A percentile compares a stretch with the other conserved stretches of the same genome.
Conservation (phyloP, 2,329 filamentous ascomycete species). For the Tolypocladium album region DNA sequence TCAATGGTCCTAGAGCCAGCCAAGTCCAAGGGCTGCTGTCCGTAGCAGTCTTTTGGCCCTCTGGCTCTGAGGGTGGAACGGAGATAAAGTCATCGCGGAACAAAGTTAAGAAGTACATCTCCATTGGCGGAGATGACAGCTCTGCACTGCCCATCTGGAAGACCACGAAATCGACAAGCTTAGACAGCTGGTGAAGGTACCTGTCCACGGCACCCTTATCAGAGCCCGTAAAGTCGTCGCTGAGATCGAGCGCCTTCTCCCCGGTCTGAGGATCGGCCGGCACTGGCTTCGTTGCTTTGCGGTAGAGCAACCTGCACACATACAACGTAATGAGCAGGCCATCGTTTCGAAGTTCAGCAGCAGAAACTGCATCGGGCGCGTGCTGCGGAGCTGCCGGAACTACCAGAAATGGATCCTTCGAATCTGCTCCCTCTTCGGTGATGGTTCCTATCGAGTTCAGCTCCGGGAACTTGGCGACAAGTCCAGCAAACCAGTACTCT, state of each 20-base stretch:
- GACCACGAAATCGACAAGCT: slow-evolving; percentile 23
- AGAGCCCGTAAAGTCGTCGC: slow-evolving; percentile 17
- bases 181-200: slow-evolving; percentile 25
- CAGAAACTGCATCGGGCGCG: not conserved
- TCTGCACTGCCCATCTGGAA: slow-evolving; percentile 26
- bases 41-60: slow-evolving; percentile 1
- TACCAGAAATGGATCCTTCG: slow-evolving; percentile 3
- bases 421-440: not conserved
- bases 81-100: slow-evolving; percentile 22
- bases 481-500: slow-evolving; percentile 14
- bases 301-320: slow-evolving; percentile 28
- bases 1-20: slow-evolving; percentile 18
- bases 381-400: not conserved
- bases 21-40: slow-evolving; percentile 17
- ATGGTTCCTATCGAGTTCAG: slow-evolving; percentile 10
- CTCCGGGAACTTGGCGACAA: slow-evolving; percentile 16
- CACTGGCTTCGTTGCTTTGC: slow-evolving; percentile 22
- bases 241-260: slow-evolving; percentile 16
- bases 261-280: slow-evolving; percentile 8
- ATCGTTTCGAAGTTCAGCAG: slow-evolving; percentile 20
- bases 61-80: slow-evolving; percentile 5
- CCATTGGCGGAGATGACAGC: slow-evolving; percentile 19
- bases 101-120: slow-evolving; percentile 23
- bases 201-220: slow-evolving; percentile 18
- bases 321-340: slow-evolving; percentile 29